Base-by-base conservation (phyloP, 2,329 filamentous ascomycete genomes). In the Venturia oleaginea region DNA sequence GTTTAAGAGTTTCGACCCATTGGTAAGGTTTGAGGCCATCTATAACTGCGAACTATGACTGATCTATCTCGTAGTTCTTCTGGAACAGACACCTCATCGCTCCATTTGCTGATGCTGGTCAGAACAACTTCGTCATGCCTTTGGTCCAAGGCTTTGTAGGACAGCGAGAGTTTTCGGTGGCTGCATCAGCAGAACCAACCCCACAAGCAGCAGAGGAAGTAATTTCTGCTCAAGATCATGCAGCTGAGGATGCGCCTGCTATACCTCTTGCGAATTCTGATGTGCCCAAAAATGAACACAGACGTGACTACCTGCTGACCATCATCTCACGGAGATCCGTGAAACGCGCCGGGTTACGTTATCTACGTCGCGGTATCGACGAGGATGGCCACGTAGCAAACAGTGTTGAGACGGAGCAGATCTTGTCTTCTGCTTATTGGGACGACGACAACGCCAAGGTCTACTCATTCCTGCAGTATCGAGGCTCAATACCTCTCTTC, bases 91-190 rank as follows among this genome's bases (percentile, higher is more conserved):
- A 91, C 71, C 81, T 97, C 17, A 78, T 90, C 32, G 77, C 83
- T 34, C 87, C 89, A 0, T 92, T 99, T 67, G 83, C 91, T 59
- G 83, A 89, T 22, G 81, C 83, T n/a, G 86, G 89, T 0, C 84
- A 90, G 27, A 84, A 91, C 69, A 79, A 80, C 0, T 82, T 96
- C 63, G 81, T 89, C 0, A 77, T 97, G 27, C 94, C 94, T 1
- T 70, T 99, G 3, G 89, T 99, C 76, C 94, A 97, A 76, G 94
- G 94, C 0, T 99, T 97, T 69, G 85, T 99, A 24, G 93, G 93
- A 1, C 94, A 97, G 75, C 82, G 85, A 67, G 80, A 86, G 2
- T 97, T 99, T 72, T 83, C 86, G 10, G 85, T 92, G 30, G 72
- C 75, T 46, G 74, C 74, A 59, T 68, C 74, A 8, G 67, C 68